Evolutionary conservation across 768 basidiomycete genomes (phyloP), one percentile per base, ranked within the genome.

Genomic region (Tylopilus intermedius): DNA sequence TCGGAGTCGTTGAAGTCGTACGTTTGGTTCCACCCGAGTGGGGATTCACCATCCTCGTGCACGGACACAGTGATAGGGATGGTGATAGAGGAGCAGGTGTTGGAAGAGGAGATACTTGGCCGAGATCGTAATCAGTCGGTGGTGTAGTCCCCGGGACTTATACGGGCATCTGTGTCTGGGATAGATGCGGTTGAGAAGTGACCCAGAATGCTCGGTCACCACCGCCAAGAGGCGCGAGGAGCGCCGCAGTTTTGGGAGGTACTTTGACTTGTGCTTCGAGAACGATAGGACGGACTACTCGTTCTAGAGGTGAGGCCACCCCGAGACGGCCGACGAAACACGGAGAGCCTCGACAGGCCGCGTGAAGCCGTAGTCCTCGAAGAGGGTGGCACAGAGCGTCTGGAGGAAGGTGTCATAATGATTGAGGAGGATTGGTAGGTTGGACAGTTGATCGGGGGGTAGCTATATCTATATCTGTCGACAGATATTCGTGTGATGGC

Each of bases 1-100:
- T 99, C 96, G 5, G 95, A 96, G 67, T 98, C 94, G 70, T 99
- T 99, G 82, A 98, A 98, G 68, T 98, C 96, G 72, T 98, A 98
- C 0, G 79, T 78, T 72, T 96, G 92, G 67, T 88, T 94, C 94
- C 95, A 99, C 0, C 96, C 95, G 14, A 99, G 74, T 6, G 96
- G 96, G 8, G 86, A 75, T 50, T 61, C 58, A n/a, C 63, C 61
- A 39, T 74, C 72, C 47, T 72, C 73, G 43, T 79, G 76, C 21
- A 74, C 56, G 27, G 67, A 64, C 29, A 70, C 58, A 41, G 67
- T 62, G 3, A 69, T 63, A 30, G 65, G 67, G 11, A 66, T 63
- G 9, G 74, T 74, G 33, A 76, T 74, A 14, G 79, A 71, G 26
- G 73, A 78, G 59, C 71, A 77, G 26, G 83, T 83, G 38, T 77